phyloP scores from a whole-genome alignment of 352 stramenopile genomes.

The Globisporangium lucens region DNA sequence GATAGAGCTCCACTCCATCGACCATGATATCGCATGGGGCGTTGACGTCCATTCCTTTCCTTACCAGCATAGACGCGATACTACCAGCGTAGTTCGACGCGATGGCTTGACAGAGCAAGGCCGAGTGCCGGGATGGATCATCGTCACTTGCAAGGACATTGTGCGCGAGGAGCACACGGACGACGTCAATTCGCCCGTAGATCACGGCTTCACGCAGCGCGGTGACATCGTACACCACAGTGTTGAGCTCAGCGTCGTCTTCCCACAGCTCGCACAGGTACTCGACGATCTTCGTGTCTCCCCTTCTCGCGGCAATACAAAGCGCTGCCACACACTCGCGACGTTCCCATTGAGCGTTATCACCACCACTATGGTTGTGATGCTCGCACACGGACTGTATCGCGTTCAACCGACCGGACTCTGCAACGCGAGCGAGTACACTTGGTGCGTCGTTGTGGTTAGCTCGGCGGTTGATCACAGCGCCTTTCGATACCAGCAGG shows the following conservation, averaged over 20 bases:
- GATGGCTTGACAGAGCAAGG: slow-evolving; percentile 2
- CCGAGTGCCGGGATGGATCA: not conserved
- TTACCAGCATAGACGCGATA: not conserved
- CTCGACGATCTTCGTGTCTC: not conserved
- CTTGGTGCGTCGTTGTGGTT: not conserved
- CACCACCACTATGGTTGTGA: not conserved
- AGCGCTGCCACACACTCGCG: not conserved
- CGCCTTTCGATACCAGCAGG: not conserved
- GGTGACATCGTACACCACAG: not conserved
- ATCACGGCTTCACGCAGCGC: not conserved
- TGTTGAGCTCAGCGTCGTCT: not conserved
- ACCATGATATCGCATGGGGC: not conserved
- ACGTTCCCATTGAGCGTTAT: not conserved
- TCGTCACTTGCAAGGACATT: not conserved
- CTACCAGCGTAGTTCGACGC: not conserved
- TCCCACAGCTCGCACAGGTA: not conserved
- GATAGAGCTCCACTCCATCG: not conserved
- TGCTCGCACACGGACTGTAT: slow-evolving; percentile 1
- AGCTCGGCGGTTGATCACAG: not conserved
- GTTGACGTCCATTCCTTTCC: not conserved
- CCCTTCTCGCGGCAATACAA: not conserved
- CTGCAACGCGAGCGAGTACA: not conserved
- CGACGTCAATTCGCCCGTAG: not conserved
- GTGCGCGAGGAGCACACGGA: not conserved
- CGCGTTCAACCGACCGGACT: not conserved